Evolutionary conservation across 345 rosid genomes (phyloP).

Genomic region (Noccaea caerulescens): DNA sequence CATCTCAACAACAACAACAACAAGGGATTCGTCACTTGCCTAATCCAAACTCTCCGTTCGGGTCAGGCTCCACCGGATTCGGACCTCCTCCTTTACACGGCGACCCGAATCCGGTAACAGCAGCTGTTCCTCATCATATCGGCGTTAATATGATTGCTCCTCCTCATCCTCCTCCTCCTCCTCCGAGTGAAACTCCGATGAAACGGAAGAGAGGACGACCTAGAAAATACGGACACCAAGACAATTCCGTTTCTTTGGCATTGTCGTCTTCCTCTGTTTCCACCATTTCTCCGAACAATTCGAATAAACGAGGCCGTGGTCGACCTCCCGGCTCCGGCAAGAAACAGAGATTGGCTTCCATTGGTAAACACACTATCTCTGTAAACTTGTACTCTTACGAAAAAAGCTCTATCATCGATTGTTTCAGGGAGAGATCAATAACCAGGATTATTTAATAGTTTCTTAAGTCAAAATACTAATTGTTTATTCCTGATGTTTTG

Average conservation of each 20-base stretch:
- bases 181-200: conserved; percentile 55
- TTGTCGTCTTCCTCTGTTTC: conserved; percentile 69
- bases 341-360: conserved; percentile 73
- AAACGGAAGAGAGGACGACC: conserved; percentile 93
- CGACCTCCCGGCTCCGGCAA: conserved; percentile 86
- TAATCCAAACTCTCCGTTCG: conserved; percentile 60
- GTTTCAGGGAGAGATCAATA: background rate
- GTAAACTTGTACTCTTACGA: conserved; percentile 7
- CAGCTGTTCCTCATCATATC: conserved; percentile 52
- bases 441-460: background rate
- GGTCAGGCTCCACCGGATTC: conserved; percentile 52
- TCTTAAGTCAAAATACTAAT: background rate
- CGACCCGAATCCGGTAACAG: conserved; percentile 35
- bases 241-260: conserved; percentile 77
- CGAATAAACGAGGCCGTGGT: conserved; percentile 89
- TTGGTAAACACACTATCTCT: conserved; percentile 51
- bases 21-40: conserved; percentile 58
- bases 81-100: conserved; percentile 42
- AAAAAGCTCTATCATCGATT: background rate
- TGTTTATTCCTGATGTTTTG: conserved; percentile 15
- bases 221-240: conserved; percentile 78
- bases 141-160: conserved; percentile 58
- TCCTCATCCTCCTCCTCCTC: conserved; percentile 2
- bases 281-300: conserved; percentile 46
- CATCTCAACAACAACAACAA: conserved; percentile 42